Evolutionary conservation across 2,329 filamentous ascomycete species (phyloP), one percentile per base, ranked within the genome.

Genomic region (Thelonectria discophora): DNA sequence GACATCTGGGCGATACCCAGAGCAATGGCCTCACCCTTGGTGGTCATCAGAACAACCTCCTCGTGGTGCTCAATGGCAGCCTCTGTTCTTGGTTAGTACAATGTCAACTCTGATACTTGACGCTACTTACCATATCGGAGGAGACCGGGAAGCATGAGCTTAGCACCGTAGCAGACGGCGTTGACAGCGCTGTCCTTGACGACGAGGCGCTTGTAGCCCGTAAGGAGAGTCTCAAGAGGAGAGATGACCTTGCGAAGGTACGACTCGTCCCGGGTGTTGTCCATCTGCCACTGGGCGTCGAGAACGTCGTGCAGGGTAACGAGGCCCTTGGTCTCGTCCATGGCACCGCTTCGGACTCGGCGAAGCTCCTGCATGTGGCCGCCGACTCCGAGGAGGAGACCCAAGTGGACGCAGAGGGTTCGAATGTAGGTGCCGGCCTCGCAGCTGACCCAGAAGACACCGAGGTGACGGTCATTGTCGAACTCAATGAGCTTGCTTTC

Each of bases 361-460:
- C 94, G 88, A 71, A 98, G 89, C 84, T 98, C 94, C 83, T 98
- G 94, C 94, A 98, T 98, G 83, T 98, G 93, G 55, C 92, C 95
- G 70, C 94, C 94, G 60, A 97, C 93, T 76, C 94, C 86, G 48
- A 88, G 81, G 45, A 88, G 78, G 60, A 88, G 81, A 79, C 92
- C 92, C 69, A 99, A 80, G 81, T 98, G 95, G 45, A 98, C 94
- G 80, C 95, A 98, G 49, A 99, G 89, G 39, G 95, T 99, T 84
- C 95, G 92, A 78, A 99, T 98, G 80, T 99, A 99, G 67, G 95
- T 99, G 78, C 95, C 95, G 55, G 78, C 95, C 82, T 99, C 95
- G 80, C 95, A 99, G 81, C 93, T 97, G 72, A 98, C 95, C 94
- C 95, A 98, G 87, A 99, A 99, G 58, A 98, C 94, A 79, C 92